Evolutionary conservation across 1,284 basidiomycete genomes (phyloP).

Genomic region (Trichosporon asahii): DNA sequence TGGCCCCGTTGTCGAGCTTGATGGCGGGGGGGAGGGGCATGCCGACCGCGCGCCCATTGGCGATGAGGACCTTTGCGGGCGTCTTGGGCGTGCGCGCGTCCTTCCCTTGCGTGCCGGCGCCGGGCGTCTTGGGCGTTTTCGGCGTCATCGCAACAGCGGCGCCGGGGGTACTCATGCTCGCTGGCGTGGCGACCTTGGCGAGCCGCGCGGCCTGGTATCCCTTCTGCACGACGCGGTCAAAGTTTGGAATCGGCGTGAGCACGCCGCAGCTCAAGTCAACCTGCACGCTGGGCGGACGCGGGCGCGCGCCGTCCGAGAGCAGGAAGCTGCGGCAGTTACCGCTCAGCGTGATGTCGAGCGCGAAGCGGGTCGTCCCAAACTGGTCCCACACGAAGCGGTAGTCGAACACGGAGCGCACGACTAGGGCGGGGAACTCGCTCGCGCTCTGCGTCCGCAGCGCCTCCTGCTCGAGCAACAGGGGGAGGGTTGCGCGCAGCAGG

Average conservation of each 20-base stretch:
- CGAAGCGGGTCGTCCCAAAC: constrained; percentile 24
- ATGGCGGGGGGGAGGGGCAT: constrained; percentile 16
- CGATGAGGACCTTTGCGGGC: background rate
- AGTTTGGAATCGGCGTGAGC: constrained; percentile 27
- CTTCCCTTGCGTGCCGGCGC: background rate
- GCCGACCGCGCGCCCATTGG: background rate
- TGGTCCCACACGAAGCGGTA: constrained; percentile 39
- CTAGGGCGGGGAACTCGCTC: constrained; percentile 23
- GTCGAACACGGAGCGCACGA: constrained; percentile 27
- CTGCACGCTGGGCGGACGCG: constrained; percentile 2
- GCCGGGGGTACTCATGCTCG: background rate
- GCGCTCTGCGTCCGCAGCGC: constrained; percentile 16
- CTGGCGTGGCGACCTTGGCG: constrained; percentile 18
- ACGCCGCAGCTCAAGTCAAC: constrained; percentile 29
- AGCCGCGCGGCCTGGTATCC: constrained; percentile 25
- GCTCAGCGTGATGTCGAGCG: constrained; percentile 28
- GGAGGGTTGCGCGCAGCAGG: constrained; percentile 38
- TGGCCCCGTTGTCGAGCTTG: constrained; percentile 17
- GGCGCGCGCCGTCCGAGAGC: constrained; percentile 29
- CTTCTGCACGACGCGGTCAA: constrained; percentile 21
- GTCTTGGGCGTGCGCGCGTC: background rate
- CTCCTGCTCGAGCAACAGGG: constrained; percentile 33
- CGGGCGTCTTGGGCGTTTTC: background rate
- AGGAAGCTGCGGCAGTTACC: constrained; percentile 23
- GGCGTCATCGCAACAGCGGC: constrained; percentile 10